A percentile compares a stretch with the other conserved stretches of the same genome.
These are phyloP conservation scores for Austroboletus novae-zelandiae DNA, from an alignment of 1,284 basidiomycete genomes.

Conservation along the genomic window DNA sequence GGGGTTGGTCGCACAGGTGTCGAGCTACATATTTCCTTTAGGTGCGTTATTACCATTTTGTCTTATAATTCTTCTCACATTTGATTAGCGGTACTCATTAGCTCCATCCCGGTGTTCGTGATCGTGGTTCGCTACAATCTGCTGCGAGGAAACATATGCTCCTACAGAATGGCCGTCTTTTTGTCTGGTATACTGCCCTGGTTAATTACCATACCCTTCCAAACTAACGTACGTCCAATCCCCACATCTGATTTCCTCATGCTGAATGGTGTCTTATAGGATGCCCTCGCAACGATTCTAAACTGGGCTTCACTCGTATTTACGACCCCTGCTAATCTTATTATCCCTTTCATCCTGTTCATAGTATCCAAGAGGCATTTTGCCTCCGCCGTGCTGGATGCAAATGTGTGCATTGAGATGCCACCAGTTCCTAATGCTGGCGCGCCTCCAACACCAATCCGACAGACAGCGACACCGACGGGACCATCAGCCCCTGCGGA, in stretches of 20 bases:
- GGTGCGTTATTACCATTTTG: constrained; percentile 6
- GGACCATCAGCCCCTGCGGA: background rate
- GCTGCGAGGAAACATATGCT: constrained; percentile 25
- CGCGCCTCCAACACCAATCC: background rate
- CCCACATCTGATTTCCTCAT: background rate
- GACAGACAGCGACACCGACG: background rate
- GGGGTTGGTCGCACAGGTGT: constrained; percentile 11
- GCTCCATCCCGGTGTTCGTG: constrained; percentile 23
- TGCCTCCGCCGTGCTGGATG: constrained; percentile 21
- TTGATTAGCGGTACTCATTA: constrained; percentile 25
- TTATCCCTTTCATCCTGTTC: constrained; percentile 24
- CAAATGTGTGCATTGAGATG: constrained; percentile 3
- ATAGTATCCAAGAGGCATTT: constrained; percentile 18
- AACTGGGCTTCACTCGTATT: constrained; percentile 29
- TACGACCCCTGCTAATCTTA: constrained; percentile 22
- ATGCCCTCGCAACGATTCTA: constrained; percentile 13
- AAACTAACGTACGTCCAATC: constrained; percentile 21
- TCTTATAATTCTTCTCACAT: background rate
- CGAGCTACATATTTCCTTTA: constrained; percentile 24
- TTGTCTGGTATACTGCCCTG: constrained; percentile 25
- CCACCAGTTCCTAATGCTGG: background rate
- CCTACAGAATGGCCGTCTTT: constrained; percentile 23
- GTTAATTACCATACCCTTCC: constrained; percentile 23
- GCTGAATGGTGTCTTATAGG: constrained; percentile 3
- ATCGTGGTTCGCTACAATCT: constrained; percentile 28